Evolutionary conservation across 1,284 basidiomycete genomes (phyloP), one percentile per base, ranked within the genome.

Genomic region (Heterobasidion occidentale): DNA sequence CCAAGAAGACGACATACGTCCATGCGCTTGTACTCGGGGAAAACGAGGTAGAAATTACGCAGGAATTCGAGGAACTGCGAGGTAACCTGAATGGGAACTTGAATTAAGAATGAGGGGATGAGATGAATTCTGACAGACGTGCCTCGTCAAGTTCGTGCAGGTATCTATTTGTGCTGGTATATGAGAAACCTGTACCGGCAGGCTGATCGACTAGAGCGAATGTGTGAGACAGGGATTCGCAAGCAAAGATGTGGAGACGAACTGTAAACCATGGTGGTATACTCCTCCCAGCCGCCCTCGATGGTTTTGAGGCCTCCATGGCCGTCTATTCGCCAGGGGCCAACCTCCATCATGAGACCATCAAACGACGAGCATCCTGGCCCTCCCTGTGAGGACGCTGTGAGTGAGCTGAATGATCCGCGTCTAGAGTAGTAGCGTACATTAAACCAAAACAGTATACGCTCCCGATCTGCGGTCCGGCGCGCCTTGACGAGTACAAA

Each of bases 281-380:
- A 99, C 70, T 99, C 97, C 70, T 99, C 96, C 96, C 96, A 99
- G 7, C 94, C 94, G 33, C 94, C 94, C 59, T 95, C 88, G 7
- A 84, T 77, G 54, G 86, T 82, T 61, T 83, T 82, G 57, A 98
- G 78, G 14, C 88, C 86, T 27, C 89, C 89, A n/a, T 88, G 75
- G 7, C 84, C 86, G 70, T 92, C 88, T 62, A 88, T 77, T 56
- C 88, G 78, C 82, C 94, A 96, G 4, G 96, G 95, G 0, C 96
- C 96, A 19, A 96, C 79, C 67, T 99, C 96, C 94, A 99, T 97
- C 86, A 99, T 89, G 36, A 94, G 79, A 6, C 96, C 96, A 65
- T 99, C 96, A 67, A 99, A 98, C 2, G 91, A 94, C 0, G 94
- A 97, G 70, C 96, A 99, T 44, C 97, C 96, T 17, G 93, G 95